Evolutionary conservation across 495 filamentous ascomycete genomes (phyloP).

Genomic region (Bacidia gigantensis): DNA sequence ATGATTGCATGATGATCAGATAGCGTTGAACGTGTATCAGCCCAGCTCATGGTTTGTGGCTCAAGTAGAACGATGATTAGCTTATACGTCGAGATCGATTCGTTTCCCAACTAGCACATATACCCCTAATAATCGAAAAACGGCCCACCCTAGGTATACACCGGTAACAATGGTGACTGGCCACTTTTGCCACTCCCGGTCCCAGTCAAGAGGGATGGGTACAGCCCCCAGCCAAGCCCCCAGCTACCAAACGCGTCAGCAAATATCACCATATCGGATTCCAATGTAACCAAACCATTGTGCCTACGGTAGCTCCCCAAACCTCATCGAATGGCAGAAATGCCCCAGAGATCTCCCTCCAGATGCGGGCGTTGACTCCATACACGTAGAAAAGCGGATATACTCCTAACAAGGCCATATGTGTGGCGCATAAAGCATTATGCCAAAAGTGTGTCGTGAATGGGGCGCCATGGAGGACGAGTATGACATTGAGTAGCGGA

Average conservation of each 20-base stretch:
- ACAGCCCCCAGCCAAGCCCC: slow-evolving; percentile 56
- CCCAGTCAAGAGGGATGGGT: slow-evolving; percentile 91
- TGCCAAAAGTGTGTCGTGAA: slow-evolving; percentile 67
- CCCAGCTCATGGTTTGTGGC: no score
- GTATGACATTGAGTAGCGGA: slow-evolving; percentile 44
- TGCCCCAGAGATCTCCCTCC: slow-evolving; percentile 55
- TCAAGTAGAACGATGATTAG: no score
- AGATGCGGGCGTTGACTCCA: slow-evolving; percentile 59
- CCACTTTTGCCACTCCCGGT: slow-evolving; percentile 95
- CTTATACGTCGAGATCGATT: slow-evolving; percentile 39
- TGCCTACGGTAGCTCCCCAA: slow-evolving; percentile 32
- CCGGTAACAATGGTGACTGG: slow-evolving; percentile 77
- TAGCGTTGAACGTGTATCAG: no score
- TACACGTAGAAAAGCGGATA: slow-evolving; percentile 70
- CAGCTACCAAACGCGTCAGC: background rate
- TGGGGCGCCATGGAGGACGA: slow-evolving; percentile 85
- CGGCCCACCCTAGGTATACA: slow-evolving; percentile 50
- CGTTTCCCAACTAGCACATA: slow-evolving; percentile 46
- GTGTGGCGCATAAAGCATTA: slow-evolving; percentile 64
- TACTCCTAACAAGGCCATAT: slow-evolving; percentile 62
- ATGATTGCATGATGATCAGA: no score
- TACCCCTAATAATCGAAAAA: slow-evolving; percentile 49
- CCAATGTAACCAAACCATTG: slow-evolving; percentile 46
- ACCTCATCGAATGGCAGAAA: slow-evolving; percentile 29
- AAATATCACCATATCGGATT: background rate